phyloP scores from a whole-genome alignment of 2,329 filamentous ascomycete genomes.

The Orbilia oligospora region DNA sequence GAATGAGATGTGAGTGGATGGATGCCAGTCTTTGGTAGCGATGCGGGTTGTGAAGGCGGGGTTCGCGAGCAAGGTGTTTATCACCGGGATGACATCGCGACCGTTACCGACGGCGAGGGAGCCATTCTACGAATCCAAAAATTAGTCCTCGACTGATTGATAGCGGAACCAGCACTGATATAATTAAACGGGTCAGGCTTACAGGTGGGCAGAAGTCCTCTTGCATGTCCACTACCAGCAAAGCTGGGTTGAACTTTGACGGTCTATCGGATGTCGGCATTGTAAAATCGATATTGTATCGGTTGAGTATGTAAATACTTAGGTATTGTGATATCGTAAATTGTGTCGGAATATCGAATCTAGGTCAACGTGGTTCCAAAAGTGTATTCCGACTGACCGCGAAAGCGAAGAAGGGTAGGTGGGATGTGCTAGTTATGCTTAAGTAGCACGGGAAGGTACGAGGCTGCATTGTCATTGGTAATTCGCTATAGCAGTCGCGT shows the following conservation, averaged over 20 bases:
- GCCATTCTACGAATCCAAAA: slow-evolving; percentile 75
- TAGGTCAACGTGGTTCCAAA: slow-evolving; percentile 11
- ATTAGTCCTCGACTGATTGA: slow-evolving; percentile 9
- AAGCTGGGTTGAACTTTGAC: slow-evolving; percentile 70
- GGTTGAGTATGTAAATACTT: neutral
- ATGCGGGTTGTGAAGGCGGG: slow-evolving; percentile 79
- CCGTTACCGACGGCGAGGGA: slow-evolving; percentile 84
- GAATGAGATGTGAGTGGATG: slow-evolving; percentile 86
- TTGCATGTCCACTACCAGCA: slow-evolving; percentile 88
- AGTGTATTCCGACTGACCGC: slow-evolving; percentile 21
- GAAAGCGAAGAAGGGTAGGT: slow-evolving; percentile 6
- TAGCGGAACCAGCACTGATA: slow-evolving; percentile 2
- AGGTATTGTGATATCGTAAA: neutral
- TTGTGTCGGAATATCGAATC: slow-evolving; percentile 5
- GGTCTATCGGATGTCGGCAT: slow-evolving; percentile 55
- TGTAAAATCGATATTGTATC: neutral
- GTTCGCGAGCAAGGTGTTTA: slow-evolving; percentile 81
- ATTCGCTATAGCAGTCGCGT: slow-evolving; percentile 29
- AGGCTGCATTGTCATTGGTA: slow-evolving; percentile 31
- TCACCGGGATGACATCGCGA: slow-evolving; percentile 76
- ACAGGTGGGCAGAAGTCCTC: slow-evolving; percentile 76
- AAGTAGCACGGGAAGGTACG: slow-evolving; percentile 25
- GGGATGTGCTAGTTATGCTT: slow-evolving; percentile 33
- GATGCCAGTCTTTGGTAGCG: slow-evolving; percentile 95
- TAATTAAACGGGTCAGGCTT: slow-evolving; percentile 35